Base-by-base conservation (phyloP, 352 stramenopile species). In the Phytophthora podocarpi region DNA sequence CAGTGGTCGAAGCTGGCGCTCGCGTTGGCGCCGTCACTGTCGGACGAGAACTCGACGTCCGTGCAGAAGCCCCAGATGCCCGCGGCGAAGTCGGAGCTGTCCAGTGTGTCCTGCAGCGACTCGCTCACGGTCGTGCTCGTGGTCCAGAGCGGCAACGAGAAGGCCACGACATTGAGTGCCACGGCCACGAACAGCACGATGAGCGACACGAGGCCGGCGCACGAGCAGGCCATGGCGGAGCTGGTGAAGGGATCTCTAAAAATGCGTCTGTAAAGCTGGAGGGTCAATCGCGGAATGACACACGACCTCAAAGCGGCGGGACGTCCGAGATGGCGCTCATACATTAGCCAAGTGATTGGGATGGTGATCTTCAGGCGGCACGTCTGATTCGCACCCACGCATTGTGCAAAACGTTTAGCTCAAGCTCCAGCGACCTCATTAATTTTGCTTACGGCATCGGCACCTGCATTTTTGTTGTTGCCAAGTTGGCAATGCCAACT, bases 1-100 rank as follows among this genome's bases (percentile, higher is more conserved):
- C 81, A 90, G 57, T 82, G 74, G 67, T 90, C 77, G 28, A 87
- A 89, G 34, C 56, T 57, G 24, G 72, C 50, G 34, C 51, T 68
- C 34, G 55, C 41, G 52, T 86, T 78, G 16, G 32, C 39, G n/a
- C 48, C 40, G 40, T 49, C 49, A 12, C 37, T 43, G 55, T 51
- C 43, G 23, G 63, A 60, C 7, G 67, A 59, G 57, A 88, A 63
- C 57, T 85, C 34, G n/a, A 85, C 55, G 56, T 87, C 75, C 34
- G 80, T 87, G 67, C 76, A 83, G 50, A 74, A 90, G 11, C 81
- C 81, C 81, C 81, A 90, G 42, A 90, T 26, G 9, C 78, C 81
- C 0, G 81, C 76, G 3, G 76, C 57, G 42, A 90, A 90, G 49
- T 87, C 74, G 15, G 74, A 76, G 26, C 57, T 85, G 39, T 62